phyloP scores from a whole-genome alignment of 1,139 yeast genomes.

The Kodamaea arcana region DNA sequence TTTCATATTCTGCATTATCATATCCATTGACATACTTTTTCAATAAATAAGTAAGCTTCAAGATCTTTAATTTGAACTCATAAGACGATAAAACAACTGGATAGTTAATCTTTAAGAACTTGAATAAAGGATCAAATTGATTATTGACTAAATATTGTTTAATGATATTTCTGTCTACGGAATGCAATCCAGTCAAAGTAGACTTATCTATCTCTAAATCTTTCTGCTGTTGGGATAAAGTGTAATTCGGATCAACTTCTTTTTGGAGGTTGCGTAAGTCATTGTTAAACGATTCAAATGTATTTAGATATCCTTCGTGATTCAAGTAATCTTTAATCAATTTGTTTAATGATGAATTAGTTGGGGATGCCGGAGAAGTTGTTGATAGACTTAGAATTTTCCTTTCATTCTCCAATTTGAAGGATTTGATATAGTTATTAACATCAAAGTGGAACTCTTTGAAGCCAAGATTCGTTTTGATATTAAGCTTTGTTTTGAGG shows the following conservation, averaged over 20 bases:
- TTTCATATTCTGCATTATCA: conserved; percentile 10
- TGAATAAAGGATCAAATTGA: conserved; percentile 46
- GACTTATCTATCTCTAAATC: conserved; percentile 9
- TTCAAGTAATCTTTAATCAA: conserved; percentile 67
- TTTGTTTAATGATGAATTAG: conserved; percentile 41
- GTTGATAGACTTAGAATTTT: conserved; percentile 12
- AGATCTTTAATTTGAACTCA: conserved; percentile 50
- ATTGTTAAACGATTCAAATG: conserved; percentile 55
- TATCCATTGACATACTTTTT: conserved; percentile 19
- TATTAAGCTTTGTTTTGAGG: conserved; percentile 13
- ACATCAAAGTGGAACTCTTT: conserved; percentile 68
- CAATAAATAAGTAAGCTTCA: conserved; percentile 41
- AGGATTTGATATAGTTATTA: conserved; percentile 52
- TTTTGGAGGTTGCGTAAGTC: conserved; percentile 36
- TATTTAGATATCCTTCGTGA: conserved; percentile 69
- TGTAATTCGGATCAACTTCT: conserved; percentile 12
- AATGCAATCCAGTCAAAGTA: conserved; percentile 27
- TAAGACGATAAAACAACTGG: conserved; percentile 40
- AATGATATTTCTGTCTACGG: conserved; percentile 49
- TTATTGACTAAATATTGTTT: conserved; percentile 43
- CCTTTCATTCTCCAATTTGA: conserved; percentile 26
- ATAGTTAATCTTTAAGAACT: conserved; percentile 39
- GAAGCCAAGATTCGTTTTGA: conserved; percentile 72
- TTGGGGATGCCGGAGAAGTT: conserved; percentile 18
- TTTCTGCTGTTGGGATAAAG: conserved; percentile 7